These are phyloP conservation scores for Coffea canephora DNA, from an alignment of 257 asterid species.

Conservation along the genomic window DNA sequence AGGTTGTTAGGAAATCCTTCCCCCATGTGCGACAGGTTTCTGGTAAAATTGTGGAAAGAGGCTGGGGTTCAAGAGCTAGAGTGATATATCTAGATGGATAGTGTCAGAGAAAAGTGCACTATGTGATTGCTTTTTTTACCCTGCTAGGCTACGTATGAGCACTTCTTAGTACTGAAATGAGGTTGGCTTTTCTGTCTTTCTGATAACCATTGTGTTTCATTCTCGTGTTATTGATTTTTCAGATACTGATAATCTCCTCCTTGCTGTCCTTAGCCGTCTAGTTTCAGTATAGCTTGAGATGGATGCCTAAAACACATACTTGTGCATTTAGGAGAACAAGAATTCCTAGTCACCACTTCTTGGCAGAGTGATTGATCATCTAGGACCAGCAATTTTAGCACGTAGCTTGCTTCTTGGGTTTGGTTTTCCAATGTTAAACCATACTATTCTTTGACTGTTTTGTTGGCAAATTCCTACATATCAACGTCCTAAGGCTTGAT, in stretches of 20 bases:
- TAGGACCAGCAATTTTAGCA: neutral
- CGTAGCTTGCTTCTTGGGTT: slow-evolving; percentile 1
- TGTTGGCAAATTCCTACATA: neutral
- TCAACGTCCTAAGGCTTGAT: neutral
- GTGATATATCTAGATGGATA: neutral
- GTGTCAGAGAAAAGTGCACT: neutral
- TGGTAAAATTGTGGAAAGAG: neutral
- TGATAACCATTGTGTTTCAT: neutral
- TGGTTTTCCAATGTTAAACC: neutral
- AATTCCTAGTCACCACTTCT: neutral
- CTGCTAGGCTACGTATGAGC: neutral
- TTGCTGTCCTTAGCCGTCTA: neutral
- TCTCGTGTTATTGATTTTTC: neutral
- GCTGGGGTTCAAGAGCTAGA: neutral
- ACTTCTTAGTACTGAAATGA: neutral
- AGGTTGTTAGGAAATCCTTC: neutral
- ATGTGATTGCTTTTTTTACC: neutral
- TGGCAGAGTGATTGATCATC: neutral
- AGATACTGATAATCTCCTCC: neutral
- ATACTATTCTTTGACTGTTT: neutral
- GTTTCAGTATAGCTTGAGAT: neutral
- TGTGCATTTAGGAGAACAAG: neutral
- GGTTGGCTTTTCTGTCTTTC: neutral
- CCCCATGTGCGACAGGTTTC: neutral
- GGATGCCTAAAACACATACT: neutral